Percentiles rank a stretch among this genome's conserved stretches.
Conservation (phyloP, 345 rosid genomes). For the Ceriops tagal region DNA sequence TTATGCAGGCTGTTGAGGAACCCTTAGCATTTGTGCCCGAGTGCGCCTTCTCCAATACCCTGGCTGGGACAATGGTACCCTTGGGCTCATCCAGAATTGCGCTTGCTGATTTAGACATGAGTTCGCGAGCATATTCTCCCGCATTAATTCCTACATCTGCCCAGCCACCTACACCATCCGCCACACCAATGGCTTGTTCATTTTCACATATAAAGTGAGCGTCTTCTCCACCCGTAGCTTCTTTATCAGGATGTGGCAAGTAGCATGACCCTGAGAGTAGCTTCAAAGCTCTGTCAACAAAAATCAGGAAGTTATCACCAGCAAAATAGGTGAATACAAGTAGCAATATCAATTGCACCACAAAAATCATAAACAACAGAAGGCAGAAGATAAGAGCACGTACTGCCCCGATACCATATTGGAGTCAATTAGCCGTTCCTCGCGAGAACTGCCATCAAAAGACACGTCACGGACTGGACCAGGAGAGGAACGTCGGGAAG, state of each 20-base stretch:
- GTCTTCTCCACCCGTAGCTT: constrained; percentile 30
- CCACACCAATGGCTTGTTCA: constrained; percentile 24
- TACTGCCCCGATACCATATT: constrained; percentile 45
- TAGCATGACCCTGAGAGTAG: constrained; percentile 28
- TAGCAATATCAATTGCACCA: background rate
- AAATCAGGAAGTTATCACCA: constrained; percentile 18
- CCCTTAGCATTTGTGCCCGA: constrained; percentile 27
- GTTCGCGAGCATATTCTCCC: constrained; percentile 28
- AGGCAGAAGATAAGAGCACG: constrained; percentile 28
- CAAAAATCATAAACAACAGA: background rate
- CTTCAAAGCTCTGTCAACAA: constrained; percentile 26
- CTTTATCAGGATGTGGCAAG: constrained; percentile 37
- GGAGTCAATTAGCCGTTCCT: constrained; percentile 39
- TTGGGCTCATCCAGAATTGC: constrained; percentile 23
- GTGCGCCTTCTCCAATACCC: constrained; percentile 34
- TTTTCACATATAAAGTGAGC: constrained; percentile 29
- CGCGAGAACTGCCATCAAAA: constrained; percentile 47
- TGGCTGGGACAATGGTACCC: constrained; percentile 23
- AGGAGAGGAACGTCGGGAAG: constrained; percentile 37
- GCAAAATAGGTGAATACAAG: constrained; percentile 5
- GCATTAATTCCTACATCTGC: constrained; percentile 29
- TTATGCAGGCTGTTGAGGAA: constrained; percentile 35
- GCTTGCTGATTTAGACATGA: constrained; percentile 26
- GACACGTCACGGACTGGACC: constrained; percentile 64
- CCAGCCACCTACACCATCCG: constrained; percentile 38